Base-by-base conservation (phyloP, 2,329 filamentous ascomycete species). In the Capronia coronata region DNA sequence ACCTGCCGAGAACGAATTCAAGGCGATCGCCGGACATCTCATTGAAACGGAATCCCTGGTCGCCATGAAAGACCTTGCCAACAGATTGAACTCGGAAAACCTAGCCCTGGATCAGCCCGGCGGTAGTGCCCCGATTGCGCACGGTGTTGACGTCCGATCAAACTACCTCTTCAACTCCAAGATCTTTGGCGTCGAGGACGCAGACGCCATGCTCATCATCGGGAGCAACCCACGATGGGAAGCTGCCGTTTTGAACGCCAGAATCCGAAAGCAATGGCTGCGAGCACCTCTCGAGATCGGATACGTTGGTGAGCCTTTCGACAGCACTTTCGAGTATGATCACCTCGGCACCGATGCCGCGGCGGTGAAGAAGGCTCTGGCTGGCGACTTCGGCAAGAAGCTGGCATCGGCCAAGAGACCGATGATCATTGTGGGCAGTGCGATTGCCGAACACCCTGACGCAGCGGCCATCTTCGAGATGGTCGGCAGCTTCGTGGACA, bases 111-210 rank as follows among this genome's bases (percentile, higher is more conserved):
- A 98, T 67, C 90, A 90, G 65, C 87, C 89, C 32, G 81, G 82
- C 49, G 93, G 93, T 56, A 84, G 79, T 69, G 75, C 83, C 58
- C 93, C 93, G 11, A 74, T 96, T 55, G 86, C 91, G 29, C 93
- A 98, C 71, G 93, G 93, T 68, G 74, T 96, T 55, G 93, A 98
- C 64, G 79, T 97, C 51, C 87, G 91, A 58, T 87, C 89, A 51
- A 98, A 93, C 75, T 98, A 94, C 71, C 77, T 88, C 38, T 96
- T 98, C 78, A 98, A 98, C 79, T 95, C 90, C 30, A 87, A 79
- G 68, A 94, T 98, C 65, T 85, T 81, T 68, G 93, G 89, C 64
- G 86, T 97, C 30, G 93, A 98, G 71, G 87, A 95, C 65, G 88
- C 91, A 14, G 93, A 97, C 71, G 82, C 79, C 61, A 87, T 98